Evolutionary conservation across 345 rosid genomes (phyloP).

Genomic region (Populus davidiana): DNA sequence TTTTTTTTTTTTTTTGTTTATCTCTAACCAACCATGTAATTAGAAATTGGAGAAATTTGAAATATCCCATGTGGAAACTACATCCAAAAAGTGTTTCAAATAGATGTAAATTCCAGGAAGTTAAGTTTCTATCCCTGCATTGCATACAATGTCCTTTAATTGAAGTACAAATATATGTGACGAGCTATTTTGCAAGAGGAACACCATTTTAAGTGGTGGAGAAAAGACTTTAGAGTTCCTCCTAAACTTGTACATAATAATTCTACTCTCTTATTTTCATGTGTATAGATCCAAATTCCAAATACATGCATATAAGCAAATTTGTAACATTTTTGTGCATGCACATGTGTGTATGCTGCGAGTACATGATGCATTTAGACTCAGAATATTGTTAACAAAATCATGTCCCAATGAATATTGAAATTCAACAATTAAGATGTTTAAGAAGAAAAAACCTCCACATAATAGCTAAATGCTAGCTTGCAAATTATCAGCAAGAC

Average conservation of each 20-base stretch:
- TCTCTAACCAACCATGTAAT: neutral
- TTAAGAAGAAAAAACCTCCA: slow-evolving; percentile 60
- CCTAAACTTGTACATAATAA: neutral
- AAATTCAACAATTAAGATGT: slow-evolving; percentile 15
- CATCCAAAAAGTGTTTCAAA: neutral
- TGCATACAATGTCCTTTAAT: neutral
- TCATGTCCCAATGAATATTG: neutral
- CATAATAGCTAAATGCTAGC: slow-evolving; percentile 95
- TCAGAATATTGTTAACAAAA: neutral
- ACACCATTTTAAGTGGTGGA: neutral
- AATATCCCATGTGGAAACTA: neutral
- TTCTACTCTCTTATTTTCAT: neutral
- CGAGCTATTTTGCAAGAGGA: neutral
- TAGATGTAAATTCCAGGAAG: neutral
- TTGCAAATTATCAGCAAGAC: slow-evolving; percentile 82
- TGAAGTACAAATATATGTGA: neutral
- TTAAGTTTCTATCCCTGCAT: neutral
- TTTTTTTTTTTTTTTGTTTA: neutral
- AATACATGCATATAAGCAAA: neutral
- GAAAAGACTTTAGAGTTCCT: neutral
- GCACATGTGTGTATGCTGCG: neutral
- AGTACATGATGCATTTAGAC: neutral
- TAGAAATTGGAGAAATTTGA: neutral
- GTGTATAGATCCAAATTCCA: neutral
- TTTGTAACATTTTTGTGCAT: neutral